These are phyloP conservation scores for Triangularia verruculosa DNA, from an alignment of 2,329 filamentous ascomycete genomes.

Conservation along the genomic window DNA sequence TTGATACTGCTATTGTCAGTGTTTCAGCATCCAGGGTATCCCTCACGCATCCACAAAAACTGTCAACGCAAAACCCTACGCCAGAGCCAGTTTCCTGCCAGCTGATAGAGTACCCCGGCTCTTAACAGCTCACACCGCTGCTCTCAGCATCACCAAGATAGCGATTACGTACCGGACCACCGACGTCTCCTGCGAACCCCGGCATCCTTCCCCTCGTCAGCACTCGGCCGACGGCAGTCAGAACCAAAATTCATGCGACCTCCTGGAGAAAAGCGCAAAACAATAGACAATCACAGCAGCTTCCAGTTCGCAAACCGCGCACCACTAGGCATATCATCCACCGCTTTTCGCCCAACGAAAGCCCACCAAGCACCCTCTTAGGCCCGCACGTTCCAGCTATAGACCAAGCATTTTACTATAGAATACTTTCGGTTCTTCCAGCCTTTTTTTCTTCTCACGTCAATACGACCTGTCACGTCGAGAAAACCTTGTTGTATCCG, in stretches of 20 bases:
- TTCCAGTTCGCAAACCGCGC: background rate
- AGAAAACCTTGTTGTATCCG: background rate
- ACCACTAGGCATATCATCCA: background rate
- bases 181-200: background rate
- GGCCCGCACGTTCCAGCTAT: conserved; percentile 12
- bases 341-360: background rate
- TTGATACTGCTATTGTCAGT: background rate
- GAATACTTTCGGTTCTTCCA: background rate
- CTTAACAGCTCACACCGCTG: background rate
- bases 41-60: background rate
- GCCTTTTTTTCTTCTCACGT: conserved; percentile 1
- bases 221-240: background rate
- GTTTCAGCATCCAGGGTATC: background rate
- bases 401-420: conserved; percentile 20
- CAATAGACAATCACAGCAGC: background rate
- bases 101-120: background rate
- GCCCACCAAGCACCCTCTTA: background rate
- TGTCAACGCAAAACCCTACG: background rate
- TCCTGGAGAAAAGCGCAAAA: no score
- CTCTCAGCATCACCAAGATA: background rate
- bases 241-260: background rate
- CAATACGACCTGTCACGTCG: background rate
- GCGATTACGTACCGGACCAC: background rate
- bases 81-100: background rate
- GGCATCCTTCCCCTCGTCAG: background rate